These are phyloP conservation scores for Candida tetrigidarum DNA, from an alignment of 1,139 yeast species.

Conservation along the genomic window DNA sequence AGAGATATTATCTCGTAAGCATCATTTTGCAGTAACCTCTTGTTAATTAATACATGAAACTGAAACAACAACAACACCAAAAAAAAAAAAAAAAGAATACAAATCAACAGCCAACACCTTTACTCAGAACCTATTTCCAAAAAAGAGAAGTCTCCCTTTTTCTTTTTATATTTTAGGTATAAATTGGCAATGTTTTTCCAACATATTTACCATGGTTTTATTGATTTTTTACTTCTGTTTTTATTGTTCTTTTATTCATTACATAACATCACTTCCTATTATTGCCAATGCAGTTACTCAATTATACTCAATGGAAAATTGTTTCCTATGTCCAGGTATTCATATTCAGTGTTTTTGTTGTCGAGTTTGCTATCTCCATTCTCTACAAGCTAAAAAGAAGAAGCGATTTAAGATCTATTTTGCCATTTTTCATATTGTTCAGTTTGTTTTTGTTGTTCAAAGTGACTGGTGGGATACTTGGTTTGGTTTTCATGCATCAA, in stretches of 20 bases:
- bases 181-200: background rate
- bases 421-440: conserved; percentile 11
- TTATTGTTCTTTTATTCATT: no score
- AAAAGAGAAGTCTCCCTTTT: no score
- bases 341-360: conserved; percentile 9
- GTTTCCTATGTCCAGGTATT: conserved; percentile 15
- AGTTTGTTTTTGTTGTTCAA: conserved; percentile 14
- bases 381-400: conserved; percentile 2
- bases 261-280: background rate
- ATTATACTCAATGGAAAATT: conserved; percentile 15
- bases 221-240: background rate
- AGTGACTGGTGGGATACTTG: conserved; percentile 16
- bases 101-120: no score
- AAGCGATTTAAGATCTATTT: conserved; percentile 7
- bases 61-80: background rate
- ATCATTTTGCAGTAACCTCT: background rate
- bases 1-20: no score
- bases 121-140: no score
- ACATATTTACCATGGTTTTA: background rate
- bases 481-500: conserved; percentile 15
- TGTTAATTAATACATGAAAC: no score
- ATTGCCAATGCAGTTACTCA: conserved; percentile 9
- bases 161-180: background rate
- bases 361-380: conserved; percentile 11
- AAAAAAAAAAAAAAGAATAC: background rate